Percentiles rank a stretch among this genome's conserved stretches.
These are phyloP conservation scores for Cryphonectria naterciae DNA, from an alignment of 2,329 filamentous ascomycete species.

Conservation along the genomic window DNA sequence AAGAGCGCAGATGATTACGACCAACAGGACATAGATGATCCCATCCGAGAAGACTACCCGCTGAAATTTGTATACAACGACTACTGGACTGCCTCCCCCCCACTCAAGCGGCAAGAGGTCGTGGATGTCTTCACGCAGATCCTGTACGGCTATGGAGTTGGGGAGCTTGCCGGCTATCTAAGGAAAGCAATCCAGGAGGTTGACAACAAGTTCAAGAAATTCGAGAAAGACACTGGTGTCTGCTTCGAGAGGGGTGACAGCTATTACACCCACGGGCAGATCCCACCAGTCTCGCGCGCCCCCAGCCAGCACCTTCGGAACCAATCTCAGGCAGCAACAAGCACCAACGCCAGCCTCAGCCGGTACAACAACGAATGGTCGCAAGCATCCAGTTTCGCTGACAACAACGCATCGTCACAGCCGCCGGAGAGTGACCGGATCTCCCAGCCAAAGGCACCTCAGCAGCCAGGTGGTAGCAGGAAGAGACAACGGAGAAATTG, in stretches of 20 bases:
- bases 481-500: neutral
- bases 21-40: neutral
- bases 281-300: neutral
- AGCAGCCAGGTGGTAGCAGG: neutral
- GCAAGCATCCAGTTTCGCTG: neutral
- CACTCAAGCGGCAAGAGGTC: conserved; percentile 2
- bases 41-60: conserved; percentile 14
- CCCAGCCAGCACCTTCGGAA: neutral
- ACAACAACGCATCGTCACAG: neutral
- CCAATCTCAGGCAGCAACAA: neutral
- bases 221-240: neutral
- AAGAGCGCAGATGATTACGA: neutral
- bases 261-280: conserved; percentile 6
- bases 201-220: neutral
- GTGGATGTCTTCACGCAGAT: conserved; percentile 11
- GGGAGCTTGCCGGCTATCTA: neutral
- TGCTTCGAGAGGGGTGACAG: neutral
- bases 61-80: conserved; percentile 18
- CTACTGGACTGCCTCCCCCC: neutral
- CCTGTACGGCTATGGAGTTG: conserved; percentile 17
- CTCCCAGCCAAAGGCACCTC: neutral
- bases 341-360: neutral
- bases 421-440: neutral
- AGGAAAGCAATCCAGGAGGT: conserved; percentile 1
- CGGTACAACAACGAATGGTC: neutral